These are phyloP conservation scores for Xerocomus brunneocitrinus DNA, from an alignment of 768 basidiomycete genomes.

Conservation along the genomic window DNA sequence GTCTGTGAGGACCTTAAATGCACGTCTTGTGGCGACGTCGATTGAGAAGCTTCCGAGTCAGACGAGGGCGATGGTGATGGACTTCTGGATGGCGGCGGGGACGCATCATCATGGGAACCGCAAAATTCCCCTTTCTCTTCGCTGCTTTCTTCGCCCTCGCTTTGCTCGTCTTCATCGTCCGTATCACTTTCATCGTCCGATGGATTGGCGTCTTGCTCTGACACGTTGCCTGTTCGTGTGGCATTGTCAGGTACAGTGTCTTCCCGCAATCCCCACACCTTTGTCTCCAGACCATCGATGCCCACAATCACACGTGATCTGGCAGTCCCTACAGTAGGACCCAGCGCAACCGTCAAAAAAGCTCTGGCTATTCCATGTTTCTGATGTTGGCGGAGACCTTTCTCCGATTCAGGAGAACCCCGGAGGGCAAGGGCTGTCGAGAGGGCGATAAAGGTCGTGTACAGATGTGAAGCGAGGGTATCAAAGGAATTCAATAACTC, in stretches of 20 bases:
- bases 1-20: conserved; percentile 6
- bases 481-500: conserved; percentile 67
- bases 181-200: conserved; percentile 1
- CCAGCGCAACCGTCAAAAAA: conserved; percentile 61
- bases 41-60: conserved; percentile 20
- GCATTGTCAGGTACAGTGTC: conserved; percentile 3
- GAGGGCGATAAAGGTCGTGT: conserved; percentile 68
- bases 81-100: conserved; percentile 21
- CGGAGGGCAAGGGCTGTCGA: conserved; percentile 59
- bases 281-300: conserved; percentile 60
- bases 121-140: conserved; percentile 10
- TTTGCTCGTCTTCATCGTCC: conserved; percentile 7
- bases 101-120: conserved; percentile 9
- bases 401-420: conserved; percentile 2
- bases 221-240: conserved; percentile 27
- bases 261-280: conserved; percentile 24
- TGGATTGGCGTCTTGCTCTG: neutral
- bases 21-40: conserved; percentile 14
- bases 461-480: conserved; percentile 65
- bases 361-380: conserved; percentile 29
- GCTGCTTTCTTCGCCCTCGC: conserved; percentile 4
- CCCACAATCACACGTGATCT: conserved; percentile 58
- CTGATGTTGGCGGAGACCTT: neutral
- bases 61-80: conserved; percentile 22
- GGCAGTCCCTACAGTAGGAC: conserved; percentile 58